phyloP scores from a whole-genome alignment of 1,139 yeast species.

The Blastobotrys apis region DNA sequence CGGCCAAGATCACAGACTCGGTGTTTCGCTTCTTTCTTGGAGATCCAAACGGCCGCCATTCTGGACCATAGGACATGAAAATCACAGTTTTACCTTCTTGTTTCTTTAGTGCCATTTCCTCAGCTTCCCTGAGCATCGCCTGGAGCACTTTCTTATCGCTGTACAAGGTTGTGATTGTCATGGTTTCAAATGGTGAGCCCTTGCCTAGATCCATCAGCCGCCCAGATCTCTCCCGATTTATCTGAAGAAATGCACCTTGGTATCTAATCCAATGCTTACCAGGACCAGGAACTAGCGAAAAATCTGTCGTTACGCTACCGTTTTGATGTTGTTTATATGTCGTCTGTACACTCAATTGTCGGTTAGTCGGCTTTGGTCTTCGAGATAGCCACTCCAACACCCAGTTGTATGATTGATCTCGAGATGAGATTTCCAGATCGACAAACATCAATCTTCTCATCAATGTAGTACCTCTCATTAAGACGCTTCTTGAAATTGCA shows the following conservation, averaged over 20 bases:
- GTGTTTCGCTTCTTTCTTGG: conserved; percentile 83
- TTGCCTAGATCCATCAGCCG: conserved; percentile 81
- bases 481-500: conserved; percentile 71
- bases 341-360: conserved; percentile 90
- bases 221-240: conserved; percentile 86
- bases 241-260: conserved; percentile 82
- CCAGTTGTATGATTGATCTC: conserved; percentile 93
- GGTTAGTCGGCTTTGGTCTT: conserved; percentile 58
- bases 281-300: conserved; percentile 95
- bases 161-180: conserved; percentile 83
- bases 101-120: conserved; percentile 70
- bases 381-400: conserved; percentile 95
- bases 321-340: conserved; percentile 84
- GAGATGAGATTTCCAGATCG: conserved; percentile 88
- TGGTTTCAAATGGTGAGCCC: conserved; percentile 95
- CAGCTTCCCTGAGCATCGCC: conserved; percentile 80
- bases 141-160: conserved; percentile 69
- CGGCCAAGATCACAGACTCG: conserved; percentile 81
- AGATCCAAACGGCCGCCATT: conserved; percentile 98
- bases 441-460: conserved; percentile 80
- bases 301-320: conserved; percentile 83
- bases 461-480: conserved; percentile 59
- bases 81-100: conserved; percentile 93
- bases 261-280: conserved; percentile 87
- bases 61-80: conserved; percentile 95